Percentiles rank a stretch among this genome's conserved stretches.
Evolutionary conservation across 192 early-diverging fungal species (phyloP).

Genomic region (Coemansia sp.): DNA sequence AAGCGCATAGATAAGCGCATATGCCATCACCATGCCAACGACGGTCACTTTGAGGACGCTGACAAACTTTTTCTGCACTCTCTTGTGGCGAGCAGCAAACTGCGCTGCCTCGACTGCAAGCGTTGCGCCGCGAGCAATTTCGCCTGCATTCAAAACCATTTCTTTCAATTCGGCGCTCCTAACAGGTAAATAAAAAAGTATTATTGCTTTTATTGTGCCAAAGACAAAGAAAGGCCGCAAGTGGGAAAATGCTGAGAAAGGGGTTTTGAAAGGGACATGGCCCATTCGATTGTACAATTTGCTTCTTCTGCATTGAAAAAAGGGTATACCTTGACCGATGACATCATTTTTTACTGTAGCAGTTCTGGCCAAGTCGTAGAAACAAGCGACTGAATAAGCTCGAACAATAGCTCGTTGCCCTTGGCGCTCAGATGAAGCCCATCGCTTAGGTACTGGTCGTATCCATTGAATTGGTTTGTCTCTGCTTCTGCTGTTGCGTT

Average conservation of each 20-base stretch:
- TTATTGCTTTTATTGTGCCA: no score
- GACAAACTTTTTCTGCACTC: slow-evolving; percentile 31
- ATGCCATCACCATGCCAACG: slow-evolving; percentile 26
- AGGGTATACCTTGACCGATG: not conserved
- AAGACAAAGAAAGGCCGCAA: not conserved
- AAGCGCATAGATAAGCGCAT: slow-evolving; percentile 19
- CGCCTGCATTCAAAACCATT: slow-evolving; percentile 28
- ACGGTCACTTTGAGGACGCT: slow-evolving; percentile 29
- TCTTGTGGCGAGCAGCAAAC: slow-evolving; percentile 36
- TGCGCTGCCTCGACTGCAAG: slow-evolving; percentile 36
- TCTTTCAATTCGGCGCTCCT: not conserved
- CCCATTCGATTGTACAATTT: no score
- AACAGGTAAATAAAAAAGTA: no score
- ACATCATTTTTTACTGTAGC: not conserved
- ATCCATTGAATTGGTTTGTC: slow-evolving; percentile 20
- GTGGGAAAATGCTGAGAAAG: not conserved
- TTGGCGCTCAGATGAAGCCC: slow-evolving; percentile 58
- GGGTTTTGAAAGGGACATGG: no score
- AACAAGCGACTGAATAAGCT: slow-evolving; percentile 14
- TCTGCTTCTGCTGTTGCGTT: slow-evolving; percentile 4
- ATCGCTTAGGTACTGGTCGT: slow-evolving; percentile 53
- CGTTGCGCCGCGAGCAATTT: slow-evolving; percentile 27
- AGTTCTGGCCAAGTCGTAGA: slow-evolving; percentile 14
- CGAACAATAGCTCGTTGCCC: slow-evolving; percentile 52
- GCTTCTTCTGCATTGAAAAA: no score